Evolutionary conservation across 2,329 filamentous ascomycete genomes (phyloP).

Genomic region (Colletotrichum limetticola): DNA sequence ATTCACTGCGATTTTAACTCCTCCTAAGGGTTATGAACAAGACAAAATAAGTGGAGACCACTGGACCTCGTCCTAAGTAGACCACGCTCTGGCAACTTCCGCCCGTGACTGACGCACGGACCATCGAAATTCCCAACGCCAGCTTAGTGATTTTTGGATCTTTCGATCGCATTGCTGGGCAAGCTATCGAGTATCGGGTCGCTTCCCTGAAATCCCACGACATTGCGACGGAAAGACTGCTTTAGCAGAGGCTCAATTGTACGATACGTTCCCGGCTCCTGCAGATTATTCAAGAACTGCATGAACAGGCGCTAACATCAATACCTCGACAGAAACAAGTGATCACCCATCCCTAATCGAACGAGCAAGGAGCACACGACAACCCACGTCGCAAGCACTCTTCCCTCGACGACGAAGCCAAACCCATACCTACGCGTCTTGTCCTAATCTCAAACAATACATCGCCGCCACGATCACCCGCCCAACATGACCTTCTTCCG

Average conservation of each 20-base stretch:
- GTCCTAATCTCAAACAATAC: neutral
- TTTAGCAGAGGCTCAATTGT: neutral
- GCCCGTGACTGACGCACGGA: neutral
- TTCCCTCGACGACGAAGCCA: too few species aligned
- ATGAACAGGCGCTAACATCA: neutral
- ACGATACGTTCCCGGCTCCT: neutral
- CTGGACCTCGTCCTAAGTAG: neutral
- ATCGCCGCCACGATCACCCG: too few species aligned
- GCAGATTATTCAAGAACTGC: neutral
- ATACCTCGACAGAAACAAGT: neutral
- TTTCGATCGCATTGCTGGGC: neutral
- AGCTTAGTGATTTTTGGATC: conserved; percentile 26
- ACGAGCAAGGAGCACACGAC: neutral
- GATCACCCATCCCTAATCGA: neutral
- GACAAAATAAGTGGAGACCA: neutral
- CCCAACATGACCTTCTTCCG: conserved; percentile 81
- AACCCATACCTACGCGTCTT: too few species aligned
- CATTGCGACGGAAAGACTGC: conserved; percentile 1
- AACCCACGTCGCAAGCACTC: too few species aligned
- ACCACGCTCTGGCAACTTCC: conserved; percentile 6
- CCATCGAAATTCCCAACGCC: neutral
- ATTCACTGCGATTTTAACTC: too few species aligned
- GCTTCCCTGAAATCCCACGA: neutral
- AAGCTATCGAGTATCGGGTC: neutral
- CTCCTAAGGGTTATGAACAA: too few species aligned